A percentile compares a stretch with the other conserved stretches of the same genome.
Evolutionary conservation across 192 early-diverging fungal genomes (phyloP).

Genomic region (Funneliformis mosseae): DNA sequence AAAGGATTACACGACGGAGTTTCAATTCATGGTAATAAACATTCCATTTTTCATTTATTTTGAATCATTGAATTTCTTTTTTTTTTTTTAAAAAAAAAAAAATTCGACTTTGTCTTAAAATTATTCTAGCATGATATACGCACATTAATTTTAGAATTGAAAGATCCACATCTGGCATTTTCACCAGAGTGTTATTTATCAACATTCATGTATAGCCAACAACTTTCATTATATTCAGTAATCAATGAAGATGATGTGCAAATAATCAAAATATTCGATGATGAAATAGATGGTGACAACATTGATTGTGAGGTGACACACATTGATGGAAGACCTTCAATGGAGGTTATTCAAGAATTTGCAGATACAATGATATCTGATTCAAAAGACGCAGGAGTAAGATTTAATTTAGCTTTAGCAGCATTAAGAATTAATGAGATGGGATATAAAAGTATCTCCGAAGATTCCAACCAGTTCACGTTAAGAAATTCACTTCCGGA

Average conservation of each 20-base stretch:
- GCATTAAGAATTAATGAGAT: no score
- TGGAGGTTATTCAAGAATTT: not conserved
- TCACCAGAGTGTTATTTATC: not conserved
- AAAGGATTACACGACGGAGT: not conserved
- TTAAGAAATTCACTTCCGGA: not conserved
- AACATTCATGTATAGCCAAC: not conserved
- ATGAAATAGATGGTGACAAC: not conserved
- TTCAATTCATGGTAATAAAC: not conserved
- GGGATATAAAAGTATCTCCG: no score
- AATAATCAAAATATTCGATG: constrained; percentile 13
- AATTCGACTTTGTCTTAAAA: no score
- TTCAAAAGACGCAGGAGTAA: not conserved
- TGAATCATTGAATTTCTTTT: no score
- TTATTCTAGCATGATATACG: not conserved
- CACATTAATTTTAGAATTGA: not conserved
- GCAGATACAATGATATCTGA: not conserved
- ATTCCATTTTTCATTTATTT: no score
- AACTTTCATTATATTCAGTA: constrained; percentile 3
- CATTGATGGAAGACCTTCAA: not conserved
- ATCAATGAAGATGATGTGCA: not conserved
- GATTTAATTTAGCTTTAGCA: not conserved
- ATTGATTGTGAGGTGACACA: constrained; percentile 10
- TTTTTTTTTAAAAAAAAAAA: no score
- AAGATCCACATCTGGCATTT: not conserved
- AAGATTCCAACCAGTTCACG: not conserved